phyloP scores from a whole-genome alignment of 768 basidiomycete genomes.

The Mycena filopes region DNA sequence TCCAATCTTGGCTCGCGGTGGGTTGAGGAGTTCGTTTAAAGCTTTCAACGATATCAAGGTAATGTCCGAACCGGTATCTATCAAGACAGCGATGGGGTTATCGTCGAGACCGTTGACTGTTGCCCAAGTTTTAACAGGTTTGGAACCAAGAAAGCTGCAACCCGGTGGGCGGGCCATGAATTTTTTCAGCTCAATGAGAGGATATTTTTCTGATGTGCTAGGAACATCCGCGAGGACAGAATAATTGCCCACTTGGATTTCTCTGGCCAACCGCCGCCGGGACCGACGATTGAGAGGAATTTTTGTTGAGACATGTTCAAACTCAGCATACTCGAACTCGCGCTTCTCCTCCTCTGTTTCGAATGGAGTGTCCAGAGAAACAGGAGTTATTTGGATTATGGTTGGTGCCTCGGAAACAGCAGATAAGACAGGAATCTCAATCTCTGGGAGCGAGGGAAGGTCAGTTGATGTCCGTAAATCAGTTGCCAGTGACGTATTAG shows the following conservation, averaged over 20 bases:
- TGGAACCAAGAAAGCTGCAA: constrained; percentile 45
- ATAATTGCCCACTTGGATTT: background rate
- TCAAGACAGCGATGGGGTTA: constrained; percentile 20
- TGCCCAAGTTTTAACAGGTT: constrained; percentile 34
- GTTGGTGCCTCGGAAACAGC: too few species aligned
- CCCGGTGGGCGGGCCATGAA: constrained; percentile 41
- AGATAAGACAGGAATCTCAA: too few species aligned
- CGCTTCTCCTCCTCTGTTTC: too few species aligned
- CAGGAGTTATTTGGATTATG: too few species aligned
- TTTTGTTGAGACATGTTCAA: too few species aligned
- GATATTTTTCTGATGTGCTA: background rate
- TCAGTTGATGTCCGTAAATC: too few species aligned
- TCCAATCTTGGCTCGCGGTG: too few species aligned
- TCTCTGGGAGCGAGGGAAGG: too few species aligned
- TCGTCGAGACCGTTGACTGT: background rate
- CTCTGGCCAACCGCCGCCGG: background rate
- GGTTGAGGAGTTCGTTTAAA: background rate
- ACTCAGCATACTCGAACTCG: too few species aligned
- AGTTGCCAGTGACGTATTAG: too few species aligned
- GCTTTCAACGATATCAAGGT: constrained; percentile 43
- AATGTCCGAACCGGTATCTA: constrained; percentile 50
- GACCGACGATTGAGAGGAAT: background rate
- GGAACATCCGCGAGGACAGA: too few species aligned
- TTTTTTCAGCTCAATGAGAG: constrained; percentile 7
- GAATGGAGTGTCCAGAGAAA: too few species aligned